A percentile compares a stretch with the other conserved stretches of the same genome.
These are phyloP conservation scores for Pichia kudriavzevii DNA, from an alignment of 1,139 yeast species.

Conservation along the genomic window DNA sequence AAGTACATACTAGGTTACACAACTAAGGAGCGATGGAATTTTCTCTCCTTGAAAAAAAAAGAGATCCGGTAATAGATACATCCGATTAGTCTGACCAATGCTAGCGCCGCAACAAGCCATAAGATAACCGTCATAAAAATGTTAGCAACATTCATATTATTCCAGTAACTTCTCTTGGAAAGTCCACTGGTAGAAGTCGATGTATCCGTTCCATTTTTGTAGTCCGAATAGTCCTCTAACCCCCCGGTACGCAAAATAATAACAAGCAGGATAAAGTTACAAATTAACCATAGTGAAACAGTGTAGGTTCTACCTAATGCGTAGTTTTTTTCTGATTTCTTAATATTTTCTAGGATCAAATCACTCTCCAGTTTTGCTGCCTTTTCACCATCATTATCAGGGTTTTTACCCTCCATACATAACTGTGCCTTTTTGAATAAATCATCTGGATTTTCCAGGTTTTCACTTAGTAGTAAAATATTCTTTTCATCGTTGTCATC, in stretches of 20 bases:
- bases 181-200: slow-evolving; percentile 49
- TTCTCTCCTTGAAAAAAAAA: slow-evolving; percentile 15
- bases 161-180: slow-evolving; percentile 37
- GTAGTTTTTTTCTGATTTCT: slow-evolving; percentile 25
- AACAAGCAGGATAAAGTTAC: slow-evolving; percentile 70
- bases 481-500: slow-evolving; percentile 11
- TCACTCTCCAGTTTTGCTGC: slow-evolving; percentile 15
- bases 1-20: background rate
- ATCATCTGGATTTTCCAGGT: slow-evolving; percentile 25
- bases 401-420: slow-evolving; percentile 1
- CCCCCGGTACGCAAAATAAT: slow-evolving; percentile 46
- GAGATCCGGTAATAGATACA: slow-evolving; percentile 35
- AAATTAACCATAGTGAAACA: slow-evolving; percentile 78
- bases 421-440: slow-evolving; percentile 21
- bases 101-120: slow-evolving; percentile 74
- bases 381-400: slow-evolving; percentile 13
- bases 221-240: slow-evolving; percentile 22
- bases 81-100: slow-evolving; percentile 61
- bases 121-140: slow-evolving; percentile 65
- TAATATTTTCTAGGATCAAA: slow-evolving; percentile 32
- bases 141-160: slow-evolving; percentile 19
- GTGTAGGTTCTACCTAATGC: slow-evolving; percentile 90
- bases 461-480: slow-evolving; percentile 24
- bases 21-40: slow-evolving; percentile 14
- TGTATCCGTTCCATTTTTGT: slow-evolving; percentile 37